Base-by-base conservation (phyloP, 2,329 filamentous ascomycete species). In the Didymella sp. region DNA sequence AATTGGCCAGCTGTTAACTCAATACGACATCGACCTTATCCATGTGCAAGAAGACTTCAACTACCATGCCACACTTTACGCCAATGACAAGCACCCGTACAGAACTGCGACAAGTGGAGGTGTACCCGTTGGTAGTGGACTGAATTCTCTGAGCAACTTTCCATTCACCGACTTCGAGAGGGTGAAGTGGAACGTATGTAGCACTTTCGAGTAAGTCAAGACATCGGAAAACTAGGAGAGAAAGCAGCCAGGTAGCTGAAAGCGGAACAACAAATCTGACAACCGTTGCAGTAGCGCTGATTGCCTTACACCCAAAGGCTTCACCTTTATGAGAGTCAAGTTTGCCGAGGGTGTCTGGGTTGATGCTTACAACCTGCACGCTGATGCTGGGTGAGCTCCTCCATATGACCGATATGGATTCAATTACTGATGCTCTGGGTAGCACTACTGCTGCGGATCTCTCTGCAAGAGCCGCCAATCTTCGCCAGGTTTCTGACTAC, bases 41-140 rank as follows among this genome's bases (percentile, higher is more conserved):
- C 81, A 90, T 61, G 77, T 87, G 13, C 87, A 90, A 70, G 87
- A 89, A 78, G 85, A 89, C 70, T 89, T 89, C 79, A 88, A 88
- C 75, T 89, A 85, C 73, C 86, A 90, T 45, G 66, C 66, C 11
- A 79, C 81, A 54, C 81, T 90, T 61, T 89, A 89, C 73, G 78
- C 77, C 9, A 84, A 83, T 13, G 84, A 87, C 70, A 80, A 78
- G 40, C 85, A 88, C 65, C 78, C 84, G 3, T 82, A 83, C 72
- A 81, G 87, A 51, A 89, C 87, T 1, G 72, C 85, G 0, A 89
- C 87, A 2, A 87, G 85, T 5, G 87, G 87, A n/a, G 85, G 84
- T 22, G 87, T 85, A 0, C 82, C 79, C 0, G 80, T 89, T 61
- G 87, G 87, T 9, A 84, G 81, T 47, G 87, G 87, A 1, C 76